Evolutionary conservation across 495 filamentous ascomycete species (phyloP), one percentile per base, ranked within the genome.

Genomic region (Xanthoparmelia taractica): DNA sequence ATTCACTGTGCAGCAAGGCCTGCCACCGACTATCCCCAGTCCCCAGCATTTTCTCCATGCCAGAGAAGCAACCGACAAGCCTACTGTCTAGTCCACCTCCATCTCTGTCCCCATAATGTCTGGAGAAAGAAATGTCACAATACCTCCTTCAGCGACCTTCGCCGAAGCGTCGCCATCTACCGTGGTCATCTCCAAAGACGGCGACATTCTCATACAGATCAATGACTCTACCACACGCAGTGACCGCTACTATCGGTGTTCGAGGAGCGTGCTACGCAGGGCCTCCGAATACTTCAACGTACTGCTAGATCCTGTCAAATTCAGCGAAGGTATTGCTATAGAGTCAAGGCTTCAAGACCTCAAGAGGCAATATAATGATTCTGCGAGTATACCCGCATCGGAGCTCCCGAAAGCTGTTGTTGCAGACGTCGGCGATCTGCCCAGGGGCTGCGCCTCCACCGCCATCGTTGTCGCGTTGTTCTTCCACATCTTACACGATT

Each of bases 221-320:
- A 27, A 41, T 45, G 66, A 63, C 31, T 13, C 36, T 2, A 47
- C 18, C 18, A 31, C 34, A 0, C 36, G 36, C 2, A 7, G 31
- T 8, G 34, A 45, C 25, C 17, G 48, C 29, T 29, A 29, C 15
- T 71, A 65, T 31, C 55, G 59, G 17, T 66, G 66, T 38, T 67
- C 67, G 34, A 60, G 54, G 20, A 40, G 37, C 11, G 29, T 59
- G 13, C 41, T 71, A 15, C 61, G 63, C 10, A 34, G 33, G 36
- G 50, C 43, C 5, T 69, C 68, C 4, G 48, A 75, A 3, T 82
- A 81, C 45, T 81, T 81, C 54, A 68, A 73, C 37, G 76, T 72
- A 10, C 67, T 82, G 10, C 69, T 82, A 12, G 78, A 81, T 57
- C 74, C 76, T 1, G 66, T 71, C 27, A 82, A 81, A 60, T 82